These are phyloP conservation scores for Alternaria sp. DNA, from an alignment of 2,329 filamentous ascomycete species.

Conservation along the genomic window DNA sequence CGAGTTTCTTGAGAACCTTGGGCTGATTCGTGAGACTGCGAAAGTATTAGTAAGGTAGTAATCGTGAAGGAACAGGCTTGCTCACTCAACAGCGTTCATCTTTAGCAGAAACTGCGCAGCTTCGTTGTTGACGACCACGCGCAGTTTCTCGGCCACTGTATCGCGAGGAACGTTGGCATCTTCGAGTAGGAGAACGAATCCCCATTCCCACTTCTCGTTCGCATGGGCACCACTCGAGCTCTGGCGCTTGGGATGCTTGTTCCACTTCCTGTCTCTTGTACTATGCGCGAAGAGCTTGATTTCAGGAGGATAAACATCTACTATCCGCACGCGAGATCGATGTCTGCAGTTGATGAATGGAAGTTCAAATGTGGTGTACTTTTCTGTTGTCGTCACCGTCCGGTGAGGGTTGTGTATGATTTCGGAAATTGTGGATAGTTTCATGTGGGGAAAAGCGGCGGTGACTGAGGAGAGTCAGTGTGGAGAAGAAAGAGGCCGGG, in stretches of 20 bases:
- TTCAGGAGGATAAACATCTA: conserved; percentile 76
- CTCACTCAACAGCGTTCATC: conserved; percentile 62
- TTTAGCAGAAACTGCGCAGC: conserved; percentile 64
- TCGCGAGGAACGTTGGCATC: conserved; percentile 58
- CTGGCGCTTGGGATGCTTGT: conserved; percentile 48
- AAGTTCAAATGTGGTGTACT: conserved; percentile 55
- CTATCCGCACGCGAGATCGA: conserved; percentile 72
- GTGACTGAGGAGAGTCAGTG: conserved; percentile 51
- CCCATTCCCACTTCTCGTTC: conserved; percentile 76
- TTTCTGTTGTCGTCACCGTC: conserved; percentile 30
- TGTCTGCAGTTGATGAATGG: conserved; percentile 80
- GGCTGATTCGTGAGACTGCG: conserved; percentile 63
- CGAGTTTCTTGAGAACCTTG: conserved; percentile 59
- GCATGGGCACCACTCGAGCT: conserved; percentile 39
- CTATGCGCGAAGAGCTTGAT: conserved; percentile 72
- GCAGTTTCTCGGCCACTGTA: conserved; percentile 55
- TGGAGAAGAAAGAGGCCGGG: neutral
- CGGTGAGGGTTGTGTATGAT: conserved; percentile 58
- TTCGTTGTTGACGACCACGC: conserved; percentile 67
- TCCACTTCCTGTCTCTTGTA: conserved; percentile 46
- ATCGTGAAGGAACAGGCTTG: neutral
- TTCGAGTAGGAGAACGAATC: conserved; percentile 79
- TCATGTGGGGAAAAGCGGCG: conserved; percentile 51
- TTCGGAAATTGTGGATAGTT: conserved; percentile 44
- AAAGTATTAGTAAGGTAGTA: conserved; percentile 9